Evolutionary conservation across 352 stramenopile genomes (phyloP).

Genomic region (Pythium pectinolyticum): DNA sequence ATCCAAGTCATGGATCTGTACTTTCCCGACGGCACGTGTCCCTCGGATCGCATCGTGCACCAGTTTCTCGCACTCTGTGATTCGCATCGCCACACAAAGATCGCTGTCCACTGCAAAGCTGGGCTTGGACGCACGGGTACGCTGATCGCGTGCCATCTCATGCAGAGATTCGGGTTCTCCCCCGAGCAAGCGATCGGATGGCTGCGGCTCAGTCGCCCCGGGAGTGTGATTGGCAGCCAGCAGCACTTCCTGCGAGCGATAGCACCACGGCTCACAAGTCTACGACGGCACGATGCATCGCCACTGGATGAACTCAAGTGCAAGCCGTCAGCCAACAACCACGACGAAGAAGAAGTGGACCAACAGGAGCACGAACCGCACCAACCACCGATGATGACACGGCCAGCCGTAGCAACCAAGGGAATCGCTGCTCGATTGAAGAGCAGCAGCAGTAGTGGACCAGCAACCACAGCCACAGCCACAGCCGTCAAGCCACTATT

Average conservation of each 20-base stretch:
- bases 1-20: constrained; percentile 90
- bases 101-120: constrained; percentile 97
- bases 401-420: no score
- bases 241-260: constrained; percentile 91
- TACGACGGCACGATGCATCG: not conserved
- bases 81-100: constrained; percentile 39
- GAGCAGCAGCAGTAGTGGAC: no score
- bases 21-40: constrained; percentile 92
- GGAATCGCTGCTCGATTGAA: constrained; percentile 15
- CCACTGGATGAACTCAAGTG: not conserved
- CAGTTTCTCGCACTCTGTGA: constrained; percentile 76
- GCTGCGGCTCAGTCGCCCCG: constrained; percentile 91
- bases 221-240: constrained; percentile 92
- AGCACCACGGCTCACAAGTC: constrained; percentile 28
- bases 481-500: no score
- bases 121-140: constrained; percentile 94
- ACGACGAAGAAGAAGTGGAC: not conserved
- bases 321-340: not conserved
- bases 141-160: constrained; percentile 93
- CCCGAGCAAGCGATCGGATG: constrained; percentile 92
- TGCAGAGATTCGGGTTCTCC: constrained; percentile 92
- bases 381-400: no score
- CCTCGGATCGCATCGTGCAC: constrained; percentile 68
- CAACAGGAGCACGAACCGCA: not conserved
- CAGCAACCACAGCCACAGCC: no score